Conservation (phyloP, 2,329 filamentous ascomycete genomes). For the Pseudogymnoascus sp. region DNA sequence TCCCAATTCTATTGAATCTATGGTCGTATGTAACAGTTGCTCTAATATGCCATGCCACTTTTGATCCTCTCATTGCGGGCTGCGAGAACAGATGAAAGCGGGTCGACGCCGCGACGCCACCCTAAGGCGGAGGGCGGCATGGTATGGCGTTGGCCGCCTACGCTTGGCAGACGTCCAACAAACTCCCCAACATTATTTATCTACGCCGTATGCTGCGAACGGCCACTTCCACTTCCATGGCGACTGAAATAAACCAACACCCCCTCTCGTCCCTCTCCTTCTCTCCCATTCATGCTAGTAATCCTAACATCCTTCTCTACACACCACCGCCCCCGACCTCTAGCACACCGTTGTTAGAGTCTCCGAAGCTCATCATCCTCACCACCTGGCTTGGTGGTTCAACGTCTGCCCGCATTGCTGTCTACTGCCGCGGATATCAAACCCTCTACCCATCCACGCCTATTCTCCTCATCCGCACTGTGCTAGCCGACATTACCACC, state of each 20-base stretch:
- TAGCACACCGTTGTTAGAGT: neutral
- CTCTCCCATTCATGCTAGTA: slow-evolving; percentile 15
- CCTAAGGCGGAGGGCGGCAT: too few relatives aligned
- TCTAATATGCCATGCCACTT: too few relatives aligned
- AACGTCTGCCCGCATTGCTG: neutral
- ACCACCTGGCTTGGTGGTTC: slow-evolving; percentile 8
- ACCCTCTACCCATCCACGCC: neutral
- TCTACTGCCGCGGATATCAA: neutral
- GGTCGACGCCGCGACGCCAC: too few relatives aligned
- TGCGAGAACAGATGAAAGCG: too few relatives aligned
- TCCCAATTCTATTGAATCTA: too few relatives aligned
- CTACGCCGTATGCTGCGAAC: neutral
- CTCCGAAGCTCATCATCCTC: neutral
- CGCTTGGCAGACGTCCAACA: neutral
- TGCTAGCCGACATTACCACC: neutral
- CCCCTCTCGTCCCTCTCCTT: slow-evolving; percentile 17
- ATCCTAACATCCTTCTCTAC: slow-evolving; percentile 13
- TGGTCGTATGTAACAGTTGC: too few relatives aligned
- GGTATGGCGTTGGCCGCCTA: too few relatives aligned
- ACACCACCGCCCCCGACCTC: neutral
- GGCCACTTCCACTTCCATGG: slow-evolving; percentile 3
- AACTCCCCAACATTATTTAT: neutral
- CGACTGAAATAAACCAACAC: neutral
- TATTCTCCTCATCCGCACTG: neutral
- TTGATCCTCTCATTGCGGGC: too few relatives aligned